These are phyloP conservation scores for Circinella minor DNA, from an alignment of 371 early-diverging fungal species.

Conservation along the genomic window DNA sequence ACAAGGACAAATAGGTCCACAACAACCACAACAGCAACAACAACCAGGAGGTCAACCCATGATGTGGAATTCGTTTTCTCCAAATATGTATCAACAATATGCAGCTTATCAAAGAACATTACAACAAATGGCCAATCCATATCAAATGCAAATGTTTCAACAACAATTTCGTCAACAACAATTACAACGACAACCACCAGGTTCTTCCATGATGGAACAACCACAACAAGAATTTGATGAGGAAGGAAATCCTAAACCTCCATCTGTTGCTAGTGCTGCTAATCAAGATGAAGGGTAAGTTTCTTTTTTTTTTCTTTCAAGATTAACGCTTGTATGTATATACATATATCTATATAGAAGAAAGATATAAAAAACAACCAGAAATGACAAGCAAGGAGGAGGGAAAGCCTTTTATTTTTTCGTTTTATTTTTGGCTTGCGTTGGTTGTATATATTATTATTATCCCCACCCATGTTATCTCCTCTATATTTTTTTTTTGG, in stretches of 20 bases:
- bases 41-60: slow-evolving; percentile 19
- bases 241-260: slow-evolving; percentile 17
- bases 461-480: not conserved
- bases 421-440: not conserved
- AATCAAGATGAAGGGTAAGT: slow-evolving; percentile 66
- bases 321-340: slow-evolving; percentile 8
- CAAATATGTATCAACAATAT: slow-evolving; percentile 34
- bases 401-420: not conserved
- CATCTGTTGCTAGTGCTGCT: slow-evolving; percentile 34
- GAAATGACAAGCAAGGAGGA: not conserved
- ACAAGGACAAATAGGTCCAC: not conserved
- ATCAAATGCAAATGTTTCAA: slow-evolving; percentile 45
- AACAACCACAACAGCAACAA: slow-evolving; percentile 15
- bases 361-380: not conserved
- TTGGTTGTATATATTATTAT: not conserved
- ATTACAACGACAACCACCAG: slow-evolving; percentile 17
- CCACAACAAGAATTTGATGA: slow-evolving; percentile 17
- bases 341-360: not conserved
- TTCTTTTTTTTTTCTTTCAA: slow-evolving; percentile 4
- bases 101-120: slow-evolving; percentile 34
- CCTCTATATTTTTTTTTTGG: too few species aligned
- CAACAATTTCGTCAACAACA: slow-evolving; percentile 33
- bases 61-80: slow-evolving; percentile 29
- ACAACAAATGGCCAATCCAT: slow-evolving; percentile 39
- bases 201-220: slow-evolving; percentile 24